These are phyloP conservation scores for Tulasnella sp. DNA, from an alignment of 768 basidiomycete species.

Conservation along the genomic window DNA sequence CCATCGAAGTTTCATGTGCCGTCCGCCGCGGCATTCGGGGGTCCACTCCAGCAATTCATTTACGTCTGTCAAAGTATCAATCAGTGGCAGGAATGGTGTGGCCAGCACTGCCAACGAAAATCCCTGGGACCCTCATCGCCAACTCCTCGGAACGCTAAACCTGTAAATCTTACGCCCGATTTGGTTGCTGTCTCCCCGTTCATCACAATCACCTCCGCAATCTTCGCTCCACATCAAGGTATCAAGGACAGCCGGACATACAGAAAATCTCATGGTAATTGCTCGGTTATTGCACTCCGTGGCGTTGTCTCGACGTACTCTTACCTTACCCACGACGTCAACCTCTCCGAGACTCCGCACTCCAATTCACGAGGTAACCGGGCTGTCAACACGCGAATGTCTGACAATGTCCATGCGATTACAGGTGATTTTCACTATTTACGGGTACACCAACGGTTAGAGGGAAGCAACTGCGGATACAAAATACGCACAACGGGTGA, in stretches of 20 bases:
- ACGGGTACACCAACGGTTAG: not conserved
- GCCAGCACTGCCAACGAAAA: not conserved
- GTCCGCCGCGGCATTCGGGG: not conserved
- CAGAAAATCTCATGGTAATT: not conserved
- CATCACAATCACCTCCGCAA: not conserved
- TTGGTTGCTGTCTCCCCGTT: not conserved
- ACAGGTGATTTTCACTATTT: not conserved
- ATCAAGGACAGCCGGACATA: not conserved
- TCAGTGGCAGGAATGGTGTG: not conserved
- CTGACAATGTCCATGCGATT: slow-evolving; percentile 8
- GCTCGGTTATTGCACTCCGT: not conserved
- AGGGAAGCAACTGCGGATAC: not conserved
- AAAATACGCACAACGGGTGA: slow-evolving; percentile 7
- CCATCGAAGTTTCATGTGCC: not conserved
- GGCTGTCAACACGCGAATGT: not conserved
- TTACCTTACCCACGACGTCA: not conserved
- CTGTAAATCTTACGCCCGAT: not conserved
- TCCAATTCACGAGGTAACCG: not conserved
- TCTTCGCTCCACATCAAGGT: not conserved
- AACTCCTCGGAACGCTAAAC: not conserved
- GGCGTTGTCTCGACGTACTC: not conserved
- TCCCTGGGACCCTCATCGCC: not conserved
- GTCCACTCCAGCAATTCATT: not conserved
- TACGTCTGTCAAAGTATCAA: not conserved
- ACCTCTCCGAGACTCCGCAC: not conserved